Conservation (phyloP, 345 rosid genomes). For the Cardiospermum halicacabum region DNA sequence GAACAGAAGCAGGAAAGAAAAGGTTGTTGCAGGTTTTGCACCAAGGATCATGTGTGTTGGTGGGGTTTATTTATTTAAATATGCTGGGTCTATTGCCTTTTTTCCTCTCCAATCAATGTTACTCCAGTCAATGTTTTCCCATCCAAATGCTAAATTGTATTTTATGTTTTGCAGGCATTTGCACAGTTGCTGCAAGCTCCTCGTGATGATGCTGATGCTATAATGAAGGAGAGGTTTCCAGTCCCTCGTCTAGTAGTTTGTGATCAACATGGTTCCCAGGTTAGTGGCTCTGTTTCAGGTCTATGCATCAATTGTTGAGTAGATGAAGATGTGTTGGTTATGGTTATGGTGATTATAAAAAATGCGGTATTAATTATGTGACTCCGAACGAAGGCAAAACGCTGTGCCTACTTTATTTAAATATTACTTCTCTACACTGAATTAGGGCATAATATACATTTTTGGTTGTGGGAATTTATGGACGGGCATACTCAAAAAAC, state of each 20-base stretch:
- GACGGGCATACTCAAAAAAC: too few species aligned
- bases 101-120: neutral
- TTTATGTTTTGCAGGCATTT: conserved; percentile 51
- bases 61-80: too few species aligned
- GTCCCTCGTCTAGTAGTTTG: conserved; percentile 85
- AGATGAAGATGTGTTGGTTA: neutral
- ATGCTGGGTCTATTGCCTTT: neutral
- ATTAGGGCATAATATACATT: neutral
- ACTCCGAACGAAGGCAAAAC: neutral
- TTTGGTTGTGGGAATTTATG: too few species aligned
- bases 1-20: neutral
- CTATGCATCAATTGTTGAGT: neutral
- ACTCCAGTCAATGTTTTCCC: too few species aligned
- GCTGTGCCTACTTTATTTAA: neutral
- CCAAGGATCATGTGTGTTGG: neutral
- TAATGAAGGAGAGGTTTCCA: conserved; percentile 86
- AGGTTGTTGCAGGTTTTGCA: neutral
- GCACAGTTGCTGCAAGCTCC: conserved; percentile 76
- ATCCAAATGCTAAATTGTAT: neutral
- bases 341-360: too few species aligned
- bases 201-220: conserved; percentile 48
- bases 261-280: conserved; percentile 99
- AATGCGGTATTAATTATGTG: too few species aligned
- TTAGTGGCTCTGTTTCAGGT: conserved; percentile 17
- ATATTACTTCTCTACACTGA: neutral